phyloP scores from a whole-genome alignment of 2,329 filamentous ascomycete species.

The Neofusicoccum sp. region DNA sequence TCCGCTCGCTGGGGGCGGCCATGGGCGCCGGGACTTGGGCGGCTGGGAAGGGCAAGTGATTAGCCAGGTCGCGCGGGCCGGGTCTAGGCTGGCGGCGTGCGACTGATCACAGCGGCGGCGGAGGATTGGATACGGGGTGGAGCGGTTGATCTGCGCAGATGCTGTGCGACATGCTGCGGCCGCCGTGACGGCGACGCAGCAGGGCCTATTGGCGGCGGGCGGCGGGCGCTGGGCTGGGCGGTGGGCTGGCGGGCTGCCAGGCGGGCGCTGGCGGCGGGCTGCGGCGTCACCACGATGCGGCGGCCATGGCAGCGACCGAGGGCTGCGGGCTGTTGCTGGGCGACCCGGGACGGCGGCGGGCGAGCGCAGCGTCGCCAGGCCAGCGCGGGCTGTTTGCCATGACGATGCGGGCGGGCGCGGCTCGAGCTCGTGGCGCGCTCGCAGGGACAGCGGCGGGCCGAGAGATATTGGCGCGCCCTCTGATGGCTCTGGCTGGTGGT shows the following conservation, averaged over 20 bases:
- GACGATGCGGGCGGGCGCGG: constrained; percentile 14
- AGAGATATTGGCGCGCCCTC: background rate
- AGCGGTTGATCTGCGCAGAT: constrained; percentile 17
- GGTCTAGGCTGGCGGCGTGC: background rate
- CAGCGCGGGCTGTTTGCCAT: constrained; percentile 6
- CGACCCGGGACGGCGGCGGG: background rate
- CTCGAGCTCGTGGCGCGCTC: constrained; percentile 5
- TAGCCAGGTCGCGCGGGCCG: constrained; percentile 3
- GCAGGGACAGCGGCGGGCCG: background rate
- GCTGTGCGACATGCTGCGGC: constrained; percentile 15
- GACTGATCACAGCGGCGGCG: constrained; percentile 8
- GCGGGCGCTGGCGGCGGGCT: too few species aligned
- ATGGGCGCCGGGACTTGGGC: background rate
- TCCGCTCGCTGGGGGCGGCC: background rate
- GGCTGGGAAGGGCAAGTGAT: background rate
- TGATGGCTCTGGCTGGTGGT: background rate
- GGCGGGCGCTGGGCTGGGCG: background rate
- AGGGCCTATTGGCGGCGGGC: background rate
- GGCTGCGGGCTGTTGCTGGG: background rate
- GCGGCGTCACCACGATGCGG: too few species aligned
- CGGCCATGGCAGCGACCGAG: background rate
- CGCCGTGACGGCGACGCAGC: background rate
- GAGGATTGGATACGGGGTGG: constrained; percentile 4
- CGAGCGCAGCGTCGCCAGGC: background rate
- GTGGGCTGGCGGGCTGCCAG: too few species aligned